These are phyloP conservation scores for Geotrichum klebahnii DNA, from an alignment of 1,139 yeast species.

Conservation along the genomic window DNA sequence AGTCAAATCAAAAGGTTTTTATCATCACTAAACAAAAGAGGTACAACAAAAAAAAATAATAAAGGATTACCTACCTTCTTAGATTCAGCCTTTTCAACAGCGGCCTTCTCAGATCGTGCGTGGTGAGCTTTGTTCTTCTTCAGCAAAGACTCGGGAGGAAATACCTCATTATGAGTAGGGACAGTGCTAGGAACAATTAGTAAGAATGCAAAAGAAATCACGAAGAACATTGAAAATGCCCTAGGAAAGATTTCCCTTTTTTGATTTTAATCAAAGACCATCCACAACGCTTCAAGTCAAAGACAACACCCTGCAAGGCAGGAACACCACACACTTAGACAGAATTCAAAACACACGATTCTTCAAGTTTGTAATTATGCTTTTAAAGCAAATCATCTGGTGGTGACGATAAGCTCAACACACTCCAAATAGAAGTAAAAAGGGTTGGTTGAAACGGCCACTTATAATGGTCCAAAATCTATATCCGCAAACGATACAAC, in stretches of 20 bases:
- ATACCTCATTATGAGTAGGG: slow-evolving; percentile 35
- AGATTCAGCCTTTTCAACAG: slow-evolving; percentile 85
- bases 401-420: slow-evolving; percentile 23
- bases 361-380: slow-evolving; percentile 7
- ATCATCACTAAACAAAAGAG: slow-evolving; percentile 23
- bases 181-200: slow-evolving; percentile 27
- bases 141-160: slow-evolving; percentile 87
- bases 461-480: not conserved
- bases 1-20: slow-evolving; percentile 31
- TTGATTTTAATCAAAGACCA: slow-evolving; percentile 24
- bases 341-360: slow-evolving; percentile 20
- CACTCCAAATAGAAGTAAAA: slow-evolving; percentile 23
- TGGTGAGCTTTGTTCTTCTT: slow-evolving; percentile 80
- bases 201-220: slow-evolving; percentile 13
- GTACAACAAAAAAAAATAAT: slow-evolving; percentile 9
- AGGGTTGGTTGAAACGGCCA: slow-evolving; percentile 13
- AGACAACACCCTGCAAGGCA: slow-evolving; percentile 23
- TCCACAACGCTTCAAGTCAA: slow-evolving; percentile 11
- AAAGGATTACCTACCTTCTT: slow-evolving; percentile 63
- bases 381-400: slow-evolving; percentile 13
- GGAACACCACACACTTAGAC: slow-evolving; percentile 20
- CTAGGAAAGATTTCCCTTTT: slow-evolving; percentile 22
- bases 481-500: not conserved
- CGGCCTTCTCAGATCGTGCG: slow-evolving; percentile 63
- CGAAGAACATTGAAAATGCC: slow-evolving; percentile 6